Evolutionary conservation across 306 rosid genomes (phyloP), one percentile per base, ranked within the genome.

Genomic region (Citrullus amarus): DNA sequence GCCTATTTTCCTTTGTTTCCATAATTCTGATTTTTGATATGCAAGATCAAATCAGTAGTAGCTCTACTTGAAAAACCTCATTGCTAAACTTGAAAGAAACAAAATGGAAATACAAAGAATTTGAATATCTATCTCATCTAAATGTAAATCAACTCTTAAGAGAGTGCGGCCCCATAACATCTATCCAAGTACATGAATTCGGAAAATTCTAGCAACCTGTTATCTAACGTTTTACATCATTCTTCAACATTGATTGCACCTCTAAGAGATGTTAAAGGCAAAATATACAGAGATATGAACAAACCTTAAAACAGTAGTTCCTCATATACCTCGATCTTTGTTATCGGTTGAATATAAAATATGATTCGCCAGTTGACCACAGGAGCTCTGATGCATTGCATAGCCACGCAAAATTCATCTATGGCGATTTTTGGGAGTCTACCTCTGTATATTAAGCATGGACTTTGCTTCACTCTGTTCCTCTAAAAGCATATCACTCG

Each of bases 381-480:
- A 70, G 4, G 43, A 70, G 38, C 22, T 50, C 11, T 28, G 25
- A 32, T 51, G 59, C 58, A 50, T 69, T 8, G 53, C 32, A 67
- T 38, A 18, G 54, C 9, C 16, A 68, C 22, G 22, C 14, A 71
- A 8, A 71, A 30, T 71, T 71, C 4, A 20, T 41, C 56, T 44
- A 20, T 25, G 16, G 48, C 36, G 28, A 70, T 44, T 46, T 46
- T 44, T 3, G 8, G 11, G 11, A 73, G 39, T 22, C 58, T 78
- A 78, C 41, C 80, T 62, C 30, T 78, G 80, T 17, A 78, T 78
- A 46, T 95, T 92, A 66, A 95, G 98, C 98, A 95, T 89, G 73
- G 88, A 68, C 79, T 91, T 88, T 28, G 88, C 92, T 78, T 85
- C 90, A 56, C 61, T 87, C 87, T 95, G 97, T 81, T 89, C 97